These are phyloP conservation scores for Malassezia caprae DNA, from an alignment of 1,284 basidiomycete species.

Conservation along the genomic window DNA sequence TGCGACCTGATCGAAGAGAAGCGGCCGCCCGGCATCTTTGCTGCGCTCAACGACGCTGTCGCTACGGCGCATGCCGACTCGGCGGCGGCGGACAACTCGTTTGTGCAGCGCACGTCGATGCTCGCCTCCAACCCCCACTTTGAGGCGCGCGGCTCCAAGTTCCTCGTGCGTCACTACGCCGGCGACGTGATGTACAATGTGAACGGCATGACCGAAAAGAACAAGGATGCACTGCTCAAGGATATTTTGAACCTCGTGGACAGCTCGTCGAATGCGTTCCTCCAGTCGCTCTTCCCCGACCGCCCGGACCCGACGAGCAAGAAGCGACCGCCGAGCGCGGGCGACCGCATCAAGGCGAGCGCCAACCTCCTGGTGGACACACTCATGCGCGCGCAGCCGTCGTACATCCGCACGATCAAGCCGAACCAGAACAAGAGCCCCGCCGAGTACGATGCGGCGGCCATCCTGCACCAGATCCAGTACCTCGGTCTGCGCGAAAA, in stretches of 20 bases:
- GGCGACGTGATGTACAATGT: slow-evolving; percentile 99
- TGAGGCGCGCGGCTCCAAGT: slow-evolving; percentile 56
- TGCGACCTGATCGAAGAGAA: slow-evolving; percentile 96
- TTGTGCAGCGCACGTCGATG: slow-evolving; percentile 74
- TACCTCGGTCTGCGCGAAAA: slow-evolving; percentile 98
- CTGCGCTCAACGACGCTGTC: slow-evolving; percentile 93
- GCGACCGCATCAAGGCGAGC: slow-evolving; percentile 86
- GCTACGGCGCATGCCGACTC: slow-evolving; percentile 98
- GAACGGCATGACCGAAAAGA: slow-evolving; percentile 98
- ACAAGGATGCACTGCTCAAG: slow-evolving; percentile 93
- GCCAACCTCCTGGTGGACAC: slow-evolving; percentile 92
- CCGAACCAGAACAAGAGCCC: slow-evolving; percentile 92
- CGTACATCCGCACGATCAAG: slow-evolving; percentile 99
- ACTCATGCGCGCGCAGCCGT: slow-evolving; percentile 87
- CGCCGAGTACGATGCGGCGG: slow-evolving; percentile 84
- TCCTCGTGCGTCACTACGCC: slow-evolving; percentile 64
- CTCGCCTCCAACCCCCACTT: slow-evolving; percentile 56
- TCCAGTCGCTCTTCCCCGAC: slow-evolving; percentile 84
- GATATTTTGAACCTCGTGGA: slow-evolving; percentile 85
- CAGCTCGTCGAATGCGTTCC: slow-evolving; percentile 52
- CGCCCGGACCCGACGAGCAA: slow-evolving; percentile 91
- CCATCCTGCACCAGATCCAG: slow-evolving; percentile 95
- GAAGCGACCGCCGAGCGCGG: slow-evolving; percentile 93
- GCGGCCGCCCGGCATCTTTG: slow-evolving; percentile 91
- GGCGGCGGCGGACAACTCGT: slow-evolving; percentile 88